Evolutionary conservation across 129 eudicot species (phyloP).

Genomic region (Ambrosia artemisiifolia): DNA sequence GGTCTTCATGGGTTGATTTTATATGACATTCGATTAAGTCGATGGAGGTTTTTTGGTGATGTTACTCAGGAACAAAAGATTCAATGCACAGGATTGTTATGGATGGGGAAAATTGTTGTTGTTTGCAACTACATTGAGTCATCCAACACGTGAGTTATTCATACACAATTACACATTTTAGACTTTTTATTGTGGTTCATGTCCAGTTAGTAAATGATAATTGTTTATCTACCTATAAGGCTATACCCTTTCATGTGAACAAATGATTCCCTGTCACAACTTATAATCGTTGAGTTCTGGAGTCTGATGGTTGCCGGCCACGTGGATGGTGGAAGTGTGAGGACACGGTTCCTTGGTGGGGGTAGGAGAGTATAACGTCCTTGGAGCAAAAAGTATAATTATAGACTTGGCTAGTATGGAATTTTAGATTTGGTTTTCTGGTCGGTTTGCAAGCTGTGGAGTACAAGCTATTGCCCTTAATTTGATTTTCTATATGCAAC

Average conservation of each 20-base stretch:
- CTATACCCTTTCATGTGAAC: slow-evolving; percentile 14
- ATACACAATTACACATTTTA: slow-evolving; percentile 11
- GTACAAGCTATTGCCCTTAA: too few species aligned
- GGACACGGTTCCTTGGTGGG: too few species aligned
- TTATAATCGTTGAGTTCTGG: not conserved
- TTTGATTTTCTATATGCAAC: too few species aligned
- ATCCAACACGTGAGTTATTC: slow-evolving; percentile 60
- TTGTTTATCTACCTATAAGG: not conserved
- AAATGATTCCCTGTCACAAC: slow-evolving; percentile 4
- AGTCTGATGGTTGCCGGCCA: too few species aligned
- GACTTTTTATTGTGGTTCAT: slow-evolving; percentile 6
- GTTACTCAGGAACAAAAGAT: slow-evolving; percentile 95
- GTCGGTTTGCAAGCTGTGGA: too few species aligned
- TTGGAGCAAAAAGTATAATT: too few species aligned
- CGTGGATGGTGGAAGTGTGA: too few species aligned
- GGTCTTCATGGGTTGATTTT: slow-evolving; percentile 91
- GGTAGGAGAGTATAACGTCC: too few species aligned
- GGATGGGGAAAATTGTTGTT: slow-evolving; percentile 97
- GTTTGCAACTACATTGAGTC: slow-evolving; percentile 84
- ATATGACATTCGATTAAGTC: slow-evolving; percentile 74
- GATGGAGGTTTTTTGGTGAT: slow-evolving; percentile 95
- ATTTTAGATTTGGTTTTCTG: too few species aligned
- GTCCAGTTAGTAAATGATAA: slow-evolving; percentile 8
- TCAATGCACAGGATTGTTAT: slow-evolving; percentile 88
- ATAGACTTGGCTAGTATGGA: too few species aligned